These are phyloP conservation scores for Carex kokanica DNA, from an alignment of 176 grass and related monocot genomes.

Conservation along the genomic window DNA sequence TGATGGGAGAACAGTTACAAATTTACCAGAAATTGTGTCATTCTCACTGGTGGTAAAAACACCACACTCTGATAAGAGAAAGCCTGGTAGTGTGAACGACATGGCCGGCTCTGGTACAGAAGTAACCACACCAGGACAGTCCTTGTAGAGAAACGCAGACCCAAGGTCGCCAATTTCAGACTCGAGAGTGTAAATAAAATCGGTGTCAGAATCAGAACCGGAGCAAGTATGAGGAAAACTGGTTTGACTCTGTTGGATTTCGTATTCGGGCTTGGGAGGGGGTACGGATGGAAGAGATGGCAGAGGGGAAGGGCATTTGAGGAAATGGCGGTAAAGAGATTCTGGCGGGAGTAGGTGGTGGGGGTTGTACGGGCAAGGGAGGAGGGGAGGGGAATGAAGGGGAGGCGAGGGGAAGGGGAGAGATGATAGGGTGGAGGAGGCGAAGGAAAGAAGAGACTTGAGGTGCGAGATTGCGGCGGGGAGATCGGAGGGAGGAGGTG, in stretches of 20 bases:
- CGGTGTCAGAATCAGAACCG: slow-evolving; percentile 20
- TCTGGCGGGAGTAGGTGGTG: slow-evolving; percentile 37
- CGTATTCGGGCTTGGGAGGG: neutral
- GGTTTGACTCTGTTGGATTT: neutral
- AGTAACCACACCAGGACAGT: slow-evolving; percentile 68
- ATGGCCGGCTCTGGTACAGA: neutral
- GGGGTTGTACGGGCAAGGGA: slow-evolving; percentile 32
- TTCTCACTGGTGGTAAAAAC: slow-evolving; percentile 29
- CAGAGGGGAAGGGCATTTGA: slow-evolving; percentile 33
- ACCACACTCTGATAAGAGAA: slow-evolving; percentile 55
- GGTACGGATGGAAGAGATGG: neutral
- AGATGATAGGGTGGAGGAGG: slow-evolving; percentile 44
- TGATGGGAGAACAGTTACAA: slow-evolving; percentile 53
- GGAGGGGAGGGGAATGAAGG: neutral
- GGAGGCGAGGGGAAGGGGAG: slow-evolving; percentile 25
- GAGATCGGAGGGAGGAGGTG: neutral
- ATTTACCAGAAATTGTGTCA: neutral
- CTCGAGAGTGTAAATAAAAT: slow-evolving; percentile 42
- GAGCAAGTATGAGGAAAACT: slow-evolving; percentile 8
- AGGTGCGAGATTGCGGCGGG: slow-evolving; percentile 31
- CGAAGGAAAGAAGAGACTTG: slow-evolving; percentile 45
- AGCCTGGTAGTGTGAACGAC: slow-evolving; percentile 47
- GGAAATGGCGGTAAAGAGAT: slow-evolving; percentile 37
- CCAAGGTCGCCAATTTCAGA: slow-evolving; percentile 31
- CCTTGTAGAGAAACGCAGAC: slow-evolving; percentile 41